A percentile compares a stretch with the other conserved stretches of the same genome.
These are phyloP conservation scores for Psilocybe azurescens DNA, from an alignment of 768 basidiomycete genomes.

Conservation along the genomic window DNA sequence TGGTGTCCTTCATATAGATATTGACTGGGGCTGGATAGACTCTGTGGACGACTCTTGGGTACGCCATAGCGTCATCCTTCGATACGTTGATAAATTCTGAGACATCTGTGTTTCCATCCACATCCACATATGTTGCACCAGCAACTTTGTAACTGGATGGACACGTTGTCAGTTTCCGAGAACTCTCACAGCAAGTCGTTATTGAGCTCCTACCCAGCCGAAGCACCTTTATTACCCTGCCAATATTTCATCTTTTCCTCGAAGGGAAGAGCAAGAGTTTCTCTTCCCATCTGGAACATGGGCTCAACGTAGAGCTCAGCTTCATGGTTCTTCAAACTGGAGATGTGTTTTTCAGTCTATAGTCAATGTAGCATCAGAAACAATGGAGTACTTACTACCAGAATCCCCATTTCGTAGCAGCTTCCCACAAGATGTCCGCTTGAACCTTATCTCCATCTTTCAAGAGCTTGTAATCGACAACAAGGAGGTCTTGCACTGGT, in stretches of 20 bases:
- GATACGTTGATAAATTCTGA: slow-evolving; percentile 68
- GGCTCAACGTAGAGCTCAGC: slow-evolving; percentile 44
- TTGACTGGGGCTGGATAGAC: slow-evolving; percentile 59
- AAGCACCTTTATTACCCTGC: slow-evolving; percentile 50
- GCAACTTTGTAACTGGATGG: slow-evolving; percentile 54
- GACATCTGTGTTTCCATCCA: slow-evolving; percentile 58
- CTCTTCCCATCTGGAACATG: slow-evolving; percentile 59
- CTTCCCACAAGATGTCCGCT: slow-evolving; percentile 53
- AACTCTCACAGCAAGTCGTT: background rate
- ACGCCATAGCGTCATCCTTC: slow-evolving; percentile 67
- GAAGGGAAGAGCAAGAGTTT: slow-evolving; percentile 52
- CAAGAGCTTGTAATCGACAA: slow-evolving; percentile 55
- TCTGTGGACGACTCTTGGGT: slow-evolving; percentile 52
- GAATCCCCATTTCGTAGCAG: slow-evolving; percentile 59
- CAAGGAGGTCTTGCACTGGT: slow-evolving; percentile 53
- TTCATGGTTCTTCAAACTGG: slow-evolving; percentile 57
- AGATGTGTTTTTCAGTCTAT: background rate
- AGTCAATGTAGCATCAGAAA: background rate
- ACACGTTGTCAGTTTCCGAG: background rate
- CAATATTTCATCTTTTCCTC: slow-evolving; percentile 60
- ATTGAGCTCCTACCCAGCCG: slow-evolving; percentile 34
- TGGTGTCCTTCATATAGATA: slow-evolving; percentile 47
- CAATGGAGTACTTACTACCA: slow-evolving; percentile 54
- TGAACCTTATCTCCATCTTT: slow-evolving; percentile 44
- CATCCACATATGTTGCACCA: slow-evolving; percentile 63